Evolutionary conservation across 169 alveolate genomes (phyloP), one percentile per base, ranked within the genome.

Genomic region (Cryptosporidium xiaoi): DNA sequence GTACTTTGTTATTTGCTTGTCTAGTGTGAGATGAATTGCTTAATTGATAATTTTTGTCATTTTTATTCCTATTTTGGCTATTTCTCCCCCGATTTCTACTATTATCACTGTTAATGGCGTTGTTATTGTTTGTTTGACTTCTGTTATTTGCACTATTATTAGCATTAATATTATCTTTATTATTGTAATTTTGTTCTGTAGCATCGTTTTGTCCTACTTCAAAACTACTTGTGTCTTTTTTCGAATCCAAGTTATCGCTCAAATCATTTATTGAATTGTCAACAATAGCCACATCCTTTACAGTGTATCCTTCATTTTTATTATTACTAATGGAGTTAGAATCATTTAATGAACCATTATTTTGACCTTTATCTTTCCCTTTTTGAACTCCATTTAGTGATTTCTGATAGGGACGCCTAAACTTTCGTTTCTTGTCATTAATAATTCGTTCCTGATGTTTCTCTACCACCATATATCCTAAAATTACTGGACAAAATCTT

Each of bases 341-440:
- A 29, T 40, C 48, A 40, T 40, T 40, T 8, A 8, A 6, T 40
- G 48, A 40, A 8, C 48, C 48, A 8, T 48, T 67, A 64, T 69
- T 69, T 36, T 69, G 83, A 51, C 34, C n/a, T 40, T 69, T 69
- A 53, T 69, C 66, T 51, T 69, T 69, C 56, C 56, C 67, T 55
- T 69, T 69, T 51, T 53, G 83, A 69, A 53, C 66, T 69, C 83
- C 83, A 69, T 56, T 69, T 44, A 71, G 87, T 77, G 87, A 40
- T 62, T 62, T 77, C 66, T 56, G 77, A 77, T 44, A 62, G 20
- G 87, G 87, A 56, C 87, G 69, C 71, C 87, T 77, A 62, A 60
- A 60, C 60, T 36, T 77, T 77, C 87, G 71, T 56, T 62, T 77
- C 64, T 77, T 77, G 56, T 77, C 87, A 77, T 62, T 62, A 62